phyloP scores from a whole-genome alignment of 106 monocot species.

The Platanthera zijinensis region DNA sequence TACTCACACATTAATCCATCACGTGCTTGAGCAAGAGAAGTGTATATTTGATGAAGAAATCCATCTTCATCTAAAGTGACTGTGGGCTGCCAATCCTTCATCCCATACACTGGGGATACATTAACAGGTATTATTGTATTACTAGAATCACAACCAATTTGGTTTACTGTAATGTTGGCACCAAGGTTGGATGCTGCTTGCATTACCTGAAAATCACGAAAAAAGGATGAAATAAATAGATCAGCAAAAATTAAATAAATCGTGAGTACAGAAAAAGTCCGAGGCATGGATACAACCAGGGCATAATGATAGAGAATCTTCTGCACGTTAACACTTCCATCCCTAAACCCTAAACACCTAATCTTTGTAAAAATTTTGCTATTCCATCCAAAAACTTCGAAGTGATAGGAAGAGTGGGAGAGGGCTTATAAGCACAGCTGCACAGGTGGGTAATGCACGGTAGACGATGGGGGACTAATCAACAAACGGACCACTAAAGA shows the following conservation, averaged over 20 bases:
- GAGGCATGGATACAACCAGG: background rate
- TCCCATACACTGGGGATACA: slow-evolving; percentile 57
- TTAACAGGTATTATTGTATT: slow-evolving; percentile 34
- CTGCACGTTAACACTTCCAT: background rate
- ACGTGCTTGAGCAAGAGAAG: slow-evolving; percentile 59
- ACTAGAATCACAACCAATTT: slow-evolving; percentile 61
- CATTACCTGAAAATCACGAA: slow-evolving; percentile 54
- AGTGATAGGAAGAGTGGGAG: too few relatives aligned
- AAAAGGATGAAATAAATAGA: background rate
- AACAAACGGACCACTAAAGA: too few relatives aligned
- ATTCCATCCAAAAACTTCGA: too few relatives aligned
- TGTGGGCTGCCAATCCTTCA: slow-evolving; percentile 79
- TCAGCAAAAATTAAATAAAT: background rate
- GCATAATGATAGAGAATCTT: background rate
- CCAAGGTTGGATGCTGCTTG: slow-evolving; percentile 70
- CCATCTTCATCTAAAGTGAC: slow-evolving; percentile 84
- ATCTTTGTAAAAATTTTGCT: too few relatives aligned
- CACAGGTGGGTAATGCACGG: too few relatives aligned
- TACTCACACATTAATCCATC: slow-evolving; percentile 60
- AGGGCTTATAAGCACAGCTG: too few relatives aligned
- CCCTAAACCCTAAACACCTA: too few relatives aligned
- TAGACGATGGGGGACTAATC: too few relatives aligned
- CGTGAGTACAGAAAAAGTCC: background rate
- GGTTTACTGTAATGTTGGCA: slow-evolving; percentile 57
- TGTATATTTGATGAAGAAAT: slow-evolving; percentile 61